Evolutionary conservation across 2,329 filamentous ascomycete species (phyloP), one percentile per base, ranked within the genome.

Genomic region (Aspergillus pseudoglaucus): DNA sequence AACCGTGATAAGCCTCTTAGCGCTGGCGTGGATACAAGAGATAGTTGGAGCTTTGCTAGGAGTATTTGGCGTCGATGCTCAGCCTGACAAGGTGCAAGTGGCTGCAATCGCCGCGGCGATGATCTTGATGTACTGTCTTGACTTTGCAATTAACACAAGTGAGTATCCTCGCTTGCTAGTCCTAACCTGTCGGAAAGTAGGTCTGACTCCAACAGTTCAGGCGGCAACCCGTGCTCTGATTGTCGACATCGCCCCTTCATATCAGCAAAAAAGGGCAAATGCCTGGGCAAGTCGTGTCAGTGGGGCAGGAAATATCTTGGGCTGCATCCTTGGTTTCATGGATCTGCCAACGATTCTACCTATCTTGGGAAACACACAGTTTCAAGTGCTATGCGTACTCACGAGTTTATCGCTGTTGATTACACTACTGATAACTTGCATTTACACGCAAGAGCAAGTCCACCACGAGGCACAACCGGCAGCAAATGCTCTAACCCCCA

Each of bases 121-220:
- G 4, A 64, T 90, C 27, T 85, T 90, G 72, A 87, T 97, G 59
- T 97, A 95, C 68, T 76, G 93, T 44, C 78, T 97, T 44, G 91
- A 97, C 66, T 93, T 97, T 67, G 83, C 90, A 60, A 93, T 97
- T 73, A 97, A 97, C 69, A 93, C 90, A 48, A 85, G 84, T 87
- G 71, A 35, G 55, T 4, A 37, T 8, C 25, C 8, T 4, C 67
- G 50, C 3, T 6, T 35, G 20, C 18, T n/a, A 8, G 23, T 14
- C 17, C 33, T 17, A 6, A 18, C 12, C 6, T 15, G 12, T 14
- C 12, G 15, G 49, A 47, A 15, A 12, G 15, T 12, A 4, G 7
- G 6, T 39, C 50, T 50, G 44, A 41, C 51, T 44, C 9, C 12
- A 54, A 48, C 55, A 80, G 88, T 97, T 27, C 91, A 97, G 78